Base-by-base conservation (phyloP, 2,329 filamentous ascomycete genomes). In the Diplodia corticola region DNA sequence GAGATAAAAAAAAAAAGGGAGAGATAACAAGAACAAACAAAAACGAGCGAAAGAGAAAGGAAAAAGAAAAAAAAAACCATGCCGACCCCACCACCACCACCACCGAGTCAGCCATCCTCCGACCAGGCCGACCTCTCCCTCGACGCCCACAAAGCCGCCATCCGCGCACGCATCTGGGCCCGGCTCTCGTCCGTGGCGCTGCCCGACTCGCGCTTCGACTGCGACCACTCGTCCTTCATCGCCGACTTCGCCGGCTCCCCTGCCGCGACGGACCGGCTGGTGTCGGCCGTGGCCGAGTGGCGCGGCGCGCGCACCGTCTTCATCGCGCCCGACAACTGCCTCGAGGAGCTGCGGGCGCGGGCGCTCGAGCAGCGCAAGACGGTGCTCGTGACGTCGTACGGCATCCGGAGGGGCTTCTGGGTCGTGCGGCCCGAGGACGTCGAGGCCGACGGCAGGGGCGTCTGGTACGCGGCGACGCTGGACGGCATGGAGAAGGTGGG, bases 401-500 rank as follows among this genome's bases (percentile, higher is more conserved):
- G 75, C 33, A 76, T 82, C 12, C 71, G 77, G 13, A 71, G 80
- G 44, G 80, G 80, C 0, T 82, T 82, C 63, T 74, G 79, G 51
- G 67, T 81, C 12, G 69, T 82, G 20, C 76, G 80, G 68, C 78
- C 80, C 7, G 50, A 46, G 40, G 24, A 13, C 35, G 35, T 48
- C 24, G 50, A n/a, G 5, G 79, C 80, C 37, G 64, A 64, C 0
- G 69, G 71, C 24, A 67, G 63, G 2, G 72, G 73, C 44, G 71
- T 73, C 57, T 71, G 73, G 67, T 69, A 76, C 24, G 78, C 79
- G 10, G 76, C 77, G n/a, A 75, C 74, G 66, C 68, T 81, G 20
- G 80, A 82, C 70, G 78, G 78, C 3, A 81, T 82, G 79, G 80
- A 82, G 70, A 78, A 72, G 64, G 67, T 79, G n/a, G 80, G 78